phyloP scores from a whole-genome alignment of 495 filamentous ascomycete genomes.

The Xanthoparmelia taractica region DNA sequence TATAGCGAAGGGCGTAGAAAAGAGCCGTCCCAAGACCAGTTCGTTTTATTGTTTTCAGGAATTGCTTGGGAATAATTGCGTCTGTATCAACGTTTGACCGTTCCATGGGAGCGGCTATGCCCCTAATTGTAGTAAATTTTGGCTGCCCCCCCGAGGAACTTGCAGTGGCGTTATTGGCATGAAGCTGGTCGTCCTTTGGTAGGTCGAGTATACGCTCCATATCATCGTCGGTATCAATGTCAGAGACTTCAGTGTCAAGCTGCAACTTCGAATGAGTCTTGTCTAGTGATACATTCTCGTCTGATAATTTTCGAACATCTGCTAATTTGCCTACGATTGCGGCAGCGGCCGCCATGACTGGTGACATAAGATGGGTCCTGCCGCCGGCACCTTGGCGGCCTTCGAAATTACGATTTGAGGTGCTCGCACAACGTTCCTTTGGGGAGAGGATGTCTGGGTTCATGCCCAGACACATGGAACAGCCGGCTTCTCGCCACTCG shows the following conservation, averaged over 20 bases:
- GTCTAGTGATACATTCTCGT: conserved; percentile 48
- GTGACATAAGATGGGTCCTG: conserved; percentile 93
- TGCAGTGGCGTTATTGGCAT: conserved; percentile 46
- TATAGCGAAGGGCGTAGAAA: conserved; percentile 74
- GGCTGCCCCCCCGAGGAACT: conserved; percentile 59
- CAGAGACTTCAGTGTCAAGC: conserved; percentile 59
- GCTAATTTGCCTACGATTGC: conserved; percentile 84
- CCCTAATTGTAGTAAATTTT: conserved; percentile 73
- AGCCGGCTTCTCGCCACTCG: conserved; percentile 96
- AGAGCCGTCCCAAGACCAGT: conserved; percentile 84
- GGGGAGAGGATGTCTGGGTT: conserved; percentile 97
- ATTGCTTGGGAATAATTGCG: conserved; percentile 98
- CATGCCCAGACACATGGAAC: conserved; percentile 98
- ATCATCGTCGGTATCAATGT: conserved; percentile 66
- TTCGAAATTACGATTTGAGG: conserved; percentile 96
- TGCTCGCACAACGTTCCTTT: conserved; percentile 86
- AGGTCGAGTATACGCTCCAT: conserved; percentile 71
- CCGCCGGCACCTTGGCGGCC: conserved; percentile 90
- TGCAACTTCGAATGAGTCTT: conserved; percentile 49
- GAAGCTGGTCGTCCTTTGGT: conserved; percentile 61
- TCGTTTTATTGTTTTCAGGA: conserved; percentile 98
- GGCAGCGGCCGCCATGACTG: conserved; percentile 89
- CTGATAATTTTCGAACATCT: conserved; percentile 75
- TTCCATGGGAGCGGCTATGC: conserved; percentile 82
- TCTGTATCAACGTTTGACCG: conserved; percentile 91